These are phyloP conservation scores for Theobroma cacao DNA, from an alignment of 345 rosid species.

Conservation along the genomic window DNA sequence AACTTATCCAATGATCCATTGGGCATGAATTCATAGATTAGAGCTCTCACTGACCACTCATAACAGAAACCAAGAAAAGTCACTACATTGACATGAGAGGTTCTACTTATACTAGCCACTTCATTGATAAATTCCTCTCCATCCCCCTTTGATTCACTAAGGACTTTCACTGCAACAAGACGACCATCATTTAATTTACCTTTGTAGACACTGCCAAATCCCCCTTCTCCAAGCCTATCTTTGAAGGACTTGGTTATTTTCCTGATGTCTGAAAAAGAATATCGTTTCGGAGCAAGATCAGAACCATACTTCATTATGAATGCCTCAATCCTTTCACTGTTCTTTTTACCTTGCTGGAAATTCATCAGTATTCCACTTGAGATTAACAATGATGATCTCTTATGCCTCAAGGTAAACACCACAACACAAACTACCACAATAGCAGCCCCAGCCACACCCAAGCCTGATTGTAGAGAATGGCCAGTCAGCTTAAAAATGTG, in stretches of 20 bases:
- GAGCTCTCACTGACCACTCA: neutral
- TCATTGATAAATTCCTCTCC: conserved; percentile 12
- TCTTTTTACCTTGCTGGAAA: neutral
- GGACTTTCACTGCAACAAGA: conserved; percentile 7
- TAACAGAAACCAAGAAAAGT: conserved; percentile 8
- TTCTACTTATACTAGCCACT: conserved; percentile 6
- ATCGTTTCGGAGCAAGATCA: conserved; percentile 8
- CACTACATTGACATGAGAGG: conserved; percentile 14
- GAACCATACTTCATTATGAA: conserved; percentile 2
- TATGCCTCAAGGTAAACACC: neutral
- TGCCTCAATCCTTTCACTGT: conserved; percentile 5
- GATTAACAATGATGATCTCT: neutral
- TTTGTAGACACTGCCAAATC: conserved; percentile 9
- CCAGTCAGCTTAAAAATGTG: neutral
- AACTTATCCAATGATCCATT: conserved; percentile 17
- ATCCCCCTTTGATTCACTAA: conserved; percentile 1
- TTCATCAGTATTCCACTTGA: neutral
- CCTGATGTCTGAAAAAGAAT: conserved; percentile 6
- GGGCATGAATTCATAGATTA: conserved; percentile 20
- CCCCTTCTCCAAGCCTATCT: conserved; percentile 1
- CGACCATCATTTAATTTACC: neutral
- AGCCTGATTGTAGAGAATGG: neutral
- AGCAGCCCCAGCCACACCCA: neutral
- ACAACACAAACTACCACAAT: neutral
- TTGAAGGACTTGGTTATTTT: conserved; percentile 11